A percentile compares a stretch with the other conserved stretches of the same genome.
These are phyloP conservation scores for Lycium ferocissimum DNA, from an alignment of 257 asterid genomes.

Conservation along the genomic window DNA sequence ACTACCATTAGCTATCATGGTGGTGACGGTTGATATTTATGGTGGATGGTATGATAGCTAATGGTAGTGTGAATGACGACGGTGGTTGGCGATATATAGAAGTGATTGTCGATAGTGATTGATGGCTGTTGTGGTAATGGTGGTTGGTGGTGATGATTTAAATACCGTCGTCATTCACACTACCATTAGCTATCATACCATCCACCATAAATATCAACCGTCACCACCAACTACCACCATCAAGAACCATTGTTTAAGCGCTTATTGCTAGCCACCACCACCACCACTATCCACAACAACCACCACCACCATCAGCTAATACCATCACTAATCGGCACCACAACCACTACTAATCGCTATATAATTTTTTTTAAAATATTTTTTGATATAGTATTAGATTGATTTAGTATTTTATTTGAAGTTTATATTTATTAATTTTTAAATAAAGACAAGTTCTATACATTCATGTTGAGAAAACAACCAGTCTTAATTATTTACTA, in stretches of 20 bases:
- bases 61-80: neutral
- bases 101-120: no score
- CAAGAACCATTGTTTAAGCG: neutral
- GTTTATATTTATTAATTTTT: no score
- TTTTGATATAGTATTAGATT: neutral
- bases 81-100: neutral
- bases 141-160: no score
- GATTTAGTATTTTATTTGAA: neutral
- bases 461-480: neutral
- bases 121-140: no score
- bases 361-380: neutral
- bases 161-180: no score
- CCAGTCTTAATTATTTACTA: neutral
- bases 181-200: neutral
- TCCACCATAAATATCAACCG: neutral
- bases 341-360: neutral
- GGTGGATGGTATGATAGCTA: no score
- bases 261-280: neutral
- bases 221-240: neutral
- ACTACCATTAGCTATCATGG: neutral
- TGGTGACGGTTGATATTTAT: no score
- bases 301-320: neutral
- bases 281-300: neutral
- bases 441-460: neutral
- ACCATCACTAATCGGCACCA: neutral